A percentile compares a stretch with the other conserved stretches of the same genome.
phyloP scores from a whole-genome alignment of 257 asterid genomes.

The Verbena officinalis region DNA sequence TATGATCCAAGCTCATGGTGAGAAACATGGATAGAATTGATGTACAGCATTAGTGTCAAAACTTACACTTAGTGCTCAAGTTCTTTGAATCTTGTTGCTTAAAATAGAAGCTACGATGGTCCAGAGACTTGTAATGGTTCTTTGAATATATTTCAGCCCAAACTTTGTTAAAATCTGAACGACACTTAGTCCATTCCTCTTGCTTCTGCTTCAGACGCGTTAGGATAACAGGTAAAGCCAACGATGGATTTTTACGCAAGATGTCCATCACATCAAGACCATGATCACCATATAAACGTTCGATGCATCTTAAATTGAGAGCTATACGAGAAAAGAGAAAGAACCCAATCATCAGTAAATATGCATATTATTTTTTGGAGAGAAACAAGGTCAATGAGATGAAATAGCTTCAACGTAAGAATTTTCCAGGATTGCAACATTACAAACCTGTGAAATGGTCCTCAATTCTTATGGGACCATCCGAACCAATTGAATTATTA shows the following conservation, averaged over 20 bases:
- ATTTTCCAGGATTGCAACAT: slow-evolving; percentile 20
- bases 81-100: slow-evolving; percentile 97
- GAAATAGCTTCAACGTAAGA: slow-evolving; percentile 9
- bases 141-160: slow-evolving; percentile 96
- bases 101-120: slow-evolving; percentile 97
- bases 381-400: not conserved
- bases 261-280: slow-evolving; percentile 96
- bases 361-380: slow-evolving; percentile 8
- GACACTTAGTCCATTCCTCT: slow-evolving; percentile 96
- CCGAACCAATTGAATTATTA: slow-evolving; percentile 61
- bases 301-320: slow-evolving; percentile 89
- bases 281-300: slow-evolving; percentile 97
- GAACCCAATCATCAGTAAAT: slow-evolving; percentile 19
- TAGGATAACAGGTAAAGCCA: slow-evolving; percentile 78
- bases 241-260: slow-evolving; percentile 80
- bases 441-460: slow-evolving; percentile 86
- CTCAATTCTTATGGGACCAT: slow-evolving; percentile 67
- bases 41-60: slow-evolving; percentile 20
- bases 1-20: slow-evolving; percentile 2
- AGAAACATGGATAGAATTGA: slow-evolving; percentile 1
- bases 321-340: slow-evolving; percentile 48
- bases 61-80: slow-evolving; percentile 94
- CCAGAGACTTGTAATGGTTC: slow-evolving; percentile 96
- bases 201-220: slow-evolving; percentile 97
- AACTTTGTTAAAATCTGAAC: slow-evolving; percentile 87